phyloP scores from a whole-genome alignment of 805 yeast species.

The Diddensiella santjacobensis region DNA sequence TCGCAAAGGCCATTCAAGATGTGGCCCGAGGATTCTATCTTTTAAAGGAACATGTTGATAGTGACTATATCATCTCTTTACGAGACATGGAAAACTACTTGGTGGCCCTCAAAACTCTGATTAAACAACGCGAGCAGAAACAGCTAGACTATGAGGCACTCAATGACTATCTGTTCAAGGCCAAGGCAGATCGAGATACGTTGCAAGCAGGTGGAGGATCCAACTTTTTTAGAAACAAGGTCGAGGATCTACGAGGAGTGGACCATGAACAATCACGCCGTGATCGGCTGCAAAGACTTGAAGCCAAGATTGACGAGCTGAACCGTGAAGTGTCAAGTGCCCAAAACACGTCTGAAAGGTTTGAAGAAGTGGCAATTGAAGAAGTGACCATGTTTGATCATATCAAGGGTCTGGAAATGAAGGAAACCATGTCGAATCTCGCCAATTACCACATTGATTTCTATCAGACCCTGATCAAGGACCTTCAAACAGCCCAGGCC shows the following conservation, averaged over 20 bases:
- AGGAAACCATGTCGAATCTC: slow-evolving; percentile 62
- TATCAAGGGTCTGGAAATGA: slow-evolving; percentile 74
- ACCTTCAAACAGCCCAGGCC: slow-evolving; percentile 48
- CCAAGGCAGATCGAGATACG: slow-evolving; percentile 60
- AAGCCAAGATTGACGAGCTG: slow-evolving; percentile 45
- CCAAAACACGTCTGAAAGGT: slow-evolving; percentile 47
- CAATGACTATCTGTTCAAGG: slow-evolving; percentile 69
- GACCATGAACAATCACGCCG: slow-evolving; percentile 54
- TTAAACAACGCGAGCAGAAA: slow-evolving; percentile 85
- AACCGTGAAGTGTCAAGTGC: slow-evolving; percentile 50
- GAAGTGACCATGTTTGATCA: slow-evolving; percentile 69
- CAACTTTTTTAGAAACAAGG: slow-evolving; percentile 51
- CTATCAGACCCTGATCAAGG: slow-evolving; percentile 61
- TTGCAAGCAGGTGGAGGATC: slow-evolving; percentile 49
- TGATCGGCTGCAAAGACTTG: slow-evolving; percentile 50
- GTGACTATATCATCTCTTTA: slow-evolving; percentile 73
- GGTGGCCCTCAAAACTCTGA: slow-evolving; percentile 56
- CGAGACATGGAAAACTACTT: slow-evolving; percentile 85
- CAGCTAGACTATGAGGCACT: slow-evolving; percentile 87
- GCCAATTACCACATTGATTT: slow-evolving; percentile 74
- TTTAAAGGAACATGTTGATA: slow-evolving; percentile 58
- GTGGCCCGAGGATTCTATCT: slow-evolving; percentile 41
- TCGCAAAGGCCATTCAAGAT: slow-evolving; percentile 46
- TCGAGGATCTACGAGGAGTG: slow-evolving; percentile 61
- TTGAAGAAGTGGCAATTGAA: slow-evolving; percentile 53